These are phyloP conservation scores for Lasiodiplodia citricola DNA, from an alignment of 2,329 filamentous ascomycete genomes.

Conservation along the genomic window DNA sequence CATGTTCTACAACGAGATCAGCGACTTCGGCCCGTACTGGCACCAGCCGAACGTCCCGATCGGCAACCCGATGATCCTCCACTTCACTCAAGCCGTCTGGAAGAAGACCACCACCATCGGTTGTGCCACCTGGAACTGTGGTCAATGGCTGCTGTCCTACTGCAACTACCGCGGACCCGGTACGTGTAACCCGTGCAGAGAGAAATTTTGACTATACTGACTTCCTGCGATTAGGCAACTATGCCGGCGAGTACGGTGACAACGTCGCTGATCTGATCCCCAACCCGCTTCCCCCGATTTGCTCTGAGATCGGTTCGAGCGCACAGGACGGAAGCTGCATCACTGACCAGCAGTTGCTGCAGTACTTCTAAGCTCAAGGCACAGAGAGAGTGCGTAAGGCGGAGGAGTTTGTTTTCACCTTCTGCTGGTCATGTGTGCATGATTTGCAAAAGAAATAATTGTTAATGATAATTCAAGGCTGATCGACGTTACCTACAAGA, in stretches of 20 bases:
- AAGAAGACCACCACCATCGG: constrained; percentile 45
- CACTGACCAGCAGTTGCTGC: constrained; percentile 2
- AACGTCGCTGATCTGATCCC: constrained; percentile 50
- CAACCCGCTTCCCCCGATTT: constrained; percentile 20
- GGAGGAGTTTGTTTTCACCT: neutral
- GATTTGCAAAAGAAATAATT: neutral
- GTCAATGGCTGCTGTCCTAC: constrained; percentile 64
- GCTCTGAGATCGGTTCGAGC: neutral
- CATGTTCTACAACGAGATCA: constrained; percentile 35
- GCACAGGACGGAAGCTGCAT: constrained; percentile 10
- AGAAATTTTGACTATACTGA: constrained; percentile 36
- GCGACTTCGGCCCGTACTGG: constrained; percentile 32
- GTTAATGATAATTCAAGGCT: neutral
- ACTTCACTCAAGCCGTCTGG: constrained; percentile 46
- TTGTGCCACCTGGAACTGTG: constrained; percentile 37
- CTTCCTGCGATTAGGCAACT: constrained; percentile 54
- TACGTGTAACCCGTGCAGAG: constrained; percentile 45
- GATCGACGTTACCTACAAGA: neutral
- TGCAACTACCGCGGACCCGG: constrained; percentile 84
- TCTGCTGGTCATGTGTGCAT: neutral
- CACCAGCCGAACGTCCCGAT: constrained; percentile 18
- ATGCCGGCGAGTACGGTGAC: constrained; percentile 56
- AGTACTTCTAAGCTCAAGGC: neutral
- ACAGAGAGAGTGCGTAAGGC: neutral
- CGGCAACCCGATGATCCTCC: constrained; percentile 36